Evolutionary conservation across 140 eudicot species (phyloP), one percentile per base, ranked within the genome.

Genomic region (Ambrosia hybrid): DNA sequence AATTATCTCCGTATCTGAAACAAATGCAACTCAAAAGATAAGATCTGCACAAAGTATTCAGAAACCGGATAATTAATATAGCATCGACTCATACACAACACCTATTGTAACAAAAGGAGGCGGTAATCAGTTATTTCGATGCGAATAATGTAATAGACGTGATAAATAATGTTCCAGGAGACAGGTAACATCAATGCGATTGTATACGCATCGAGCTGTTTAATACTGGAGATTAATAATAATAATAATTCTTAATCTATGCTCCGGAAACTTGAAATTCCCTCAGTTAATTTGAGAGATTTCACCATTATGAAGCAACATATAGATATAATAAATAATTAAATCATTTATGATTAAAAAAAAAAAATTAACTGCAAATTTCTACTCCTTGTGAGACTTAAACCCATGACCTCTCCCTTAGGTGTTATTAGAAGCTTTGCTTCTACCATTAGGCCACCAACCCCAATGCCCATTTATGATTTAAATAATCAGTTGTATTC

Each of bases 11-110:
- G 3, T 0, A 26, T 15, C 61, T 48, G 62, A 64, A 43, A 77
- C 0, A 34, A 16, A 59, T 16, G 30, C 4, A 5, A 12, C 52
- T 57, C 7, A 76, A 59, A 1, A 0, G 9, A 37, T 4, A 0
- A 57, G 34, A 76, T n/a, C 45, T 0, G 49, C 12, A 68, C n/a
- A 30, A 30, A 30, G 34, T 30, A 30, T 30, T 71, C 9, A 58
- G 11, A 67, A 26, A 39, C 1, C 21, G 37, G 21, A 74, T 1
- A 49, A 12, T 76, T 2, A 76, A 38, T 76, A 51, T 69, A 3
- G 81, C 81, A 77, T 61, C 81, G 81, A 71, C 77, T 78, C 82
- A 78, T 70, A 62, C 82, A 52, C 82, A 71, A 55, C 82, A 14
- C 49, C 6, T 71, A 78, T 34, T 15, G 0, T 30, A 0, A 12